A percentile compares a stretch with the other conserved stretches of the same genome.
Evolutionary conservation across 371 early-diverging fungal genomes (phyloP).

Genomic region (Batrachochytrium dendrobatidis): DNA sequence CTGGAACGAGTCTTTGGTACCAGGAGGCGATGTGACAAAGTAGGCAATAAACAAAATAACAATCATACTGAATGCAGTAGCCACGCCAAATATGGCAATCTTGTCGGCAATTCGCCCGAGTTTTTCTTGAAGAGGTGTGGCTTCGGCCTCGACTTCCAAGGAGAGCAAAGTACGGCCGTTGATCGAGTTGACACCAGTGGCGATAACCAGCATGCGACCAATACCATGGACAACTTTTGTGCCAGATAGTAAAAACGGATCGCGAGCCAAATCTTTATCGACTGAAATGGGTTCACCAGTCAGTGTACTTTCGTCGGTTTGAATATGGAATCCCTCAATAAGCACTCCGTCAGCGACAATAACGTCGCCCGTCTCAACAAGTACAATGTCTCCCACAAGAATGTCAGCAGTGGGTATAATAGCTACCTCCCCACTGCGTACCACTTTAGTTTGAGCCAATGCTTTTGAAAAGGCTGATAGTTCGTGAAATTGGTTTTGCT

Average conservation of each 20-base stretch:
- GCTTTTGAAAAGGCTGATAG: constrained; percentile 58
- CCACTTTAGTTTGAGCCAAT: constrained; percentile 24
- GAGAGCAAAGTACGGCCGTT: constrained; percentile 75
- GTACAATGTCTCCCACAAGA: constrained; percentile 66
- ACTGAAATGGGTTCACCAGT: constrained; percentile 81
- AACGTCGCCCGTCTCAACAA: constrained; percentile 93
- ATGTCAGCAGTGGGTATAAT: constrained; percentile 18
- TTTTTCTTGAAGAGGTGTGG: constrained; percentile 88
- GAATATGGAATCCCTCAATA: constrained; percentile 22
- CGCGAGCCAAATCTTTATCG: constrained; percentile 35
- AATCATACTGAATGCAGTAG: constrained; percentile 71
- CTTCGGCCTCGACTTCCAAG: constrained; percentile 63
- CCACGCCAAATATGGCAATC: constrained; percentile 86
- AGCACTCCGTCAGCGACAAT: constrained; percentile 80
- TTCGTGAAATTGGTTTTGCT: constrained; percentile 80
- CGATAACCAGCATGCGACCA: constrained; percentile 74
- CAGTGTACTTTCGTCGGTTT: constrained; percentile 55
- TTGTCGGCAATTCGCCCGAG: constrained; percentile 77
- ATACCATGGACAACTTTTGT: constrained; percentile 85
- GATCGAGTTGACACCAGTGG: constrained; percentile 66
- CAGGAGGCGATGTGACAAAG: constrained; percentile 43
- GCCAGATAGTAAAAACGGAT: constrained; percentile 85
- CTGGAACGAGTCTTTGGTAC: not conserved
- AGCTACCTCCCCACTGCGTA: constrained; percentile 22
- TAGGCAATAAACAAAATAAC: constrained; percentile 71